Evolutionary conservation across 495 filamentous ascomycete genomes (phyloP).

Genomic region (Oidiodendron maius): DNA sequence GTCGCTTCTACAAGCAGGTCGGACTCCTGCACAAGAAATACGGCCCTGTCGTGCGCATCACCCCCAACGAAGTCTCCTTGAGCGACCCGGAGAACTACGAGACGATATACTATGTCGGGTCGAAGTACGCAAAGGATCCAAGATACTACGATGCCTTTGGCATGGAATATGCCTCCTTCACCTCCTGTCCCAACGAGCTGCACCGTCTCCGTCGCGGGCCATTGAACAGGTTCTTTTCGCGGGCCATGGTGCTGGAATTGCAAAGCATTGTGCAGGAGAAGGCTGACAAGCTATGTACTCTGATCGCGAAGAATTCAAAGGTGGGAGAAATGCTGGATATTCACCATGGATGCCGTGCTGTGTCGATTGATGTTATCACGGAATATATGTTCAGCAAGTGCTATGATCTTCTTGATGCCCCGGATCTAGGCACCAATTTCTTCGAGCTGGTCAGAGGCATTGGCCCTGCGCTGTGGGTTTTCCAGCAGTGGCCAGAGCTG

Average conservation of each 20-base stretch:
- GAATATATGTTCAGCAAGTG: constrained; percentile 35
- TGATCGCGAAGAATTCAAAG: constrained; percentile 11
- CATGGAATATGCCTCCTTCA: constrained; percentile 28
- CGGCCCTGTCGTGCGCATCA: constrained; percentile 52
- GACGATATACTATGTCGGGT: constrained; percentile 26
- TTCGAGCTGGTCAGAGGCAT: constrained; percentile 20
- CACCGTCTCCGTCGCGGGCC: constrained; percentile 33
- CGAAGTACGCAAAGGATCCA: constrained; percentile 19
- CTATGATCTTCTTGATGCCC: constrained; percentile 20
- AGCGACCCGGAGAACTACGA: neutral
- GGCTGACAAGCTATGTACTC: constrained; percentile 11
- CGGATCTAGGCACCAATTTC: constrained; percentile 18
- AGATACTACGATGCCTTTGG: constrained; percentile 3
- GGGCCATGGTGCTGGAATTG: constrained; percentile 19
- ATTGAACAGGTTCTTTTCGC: constrained; percentile 41
- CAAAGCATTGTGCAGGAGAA: constrained; percentile 26
- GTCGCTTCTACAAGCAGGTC: constrained; percentile 10
- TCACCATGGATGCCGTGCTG: constrained; percentile 26
- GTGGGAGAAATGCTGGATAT: constrained; percentile 20
- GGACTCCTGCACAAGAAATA: constrained; percentile 13
- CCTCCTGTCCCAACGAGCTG: constrained; percentile 35
- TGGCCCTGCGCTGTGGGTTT: constrained; percentile 10
- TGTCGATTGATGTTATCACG: constrained; percentile 38
- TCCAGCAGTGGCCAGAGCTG: constrained; percentile 8
- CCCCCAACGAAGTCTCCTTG: constrained; percentile 38